A percentile compares a stretch with the other conserved stretches of the same genome.
Conservation (phyloP, 2,329 filamentous ascomycete species). For the Penicillium concentricum region DNA sequence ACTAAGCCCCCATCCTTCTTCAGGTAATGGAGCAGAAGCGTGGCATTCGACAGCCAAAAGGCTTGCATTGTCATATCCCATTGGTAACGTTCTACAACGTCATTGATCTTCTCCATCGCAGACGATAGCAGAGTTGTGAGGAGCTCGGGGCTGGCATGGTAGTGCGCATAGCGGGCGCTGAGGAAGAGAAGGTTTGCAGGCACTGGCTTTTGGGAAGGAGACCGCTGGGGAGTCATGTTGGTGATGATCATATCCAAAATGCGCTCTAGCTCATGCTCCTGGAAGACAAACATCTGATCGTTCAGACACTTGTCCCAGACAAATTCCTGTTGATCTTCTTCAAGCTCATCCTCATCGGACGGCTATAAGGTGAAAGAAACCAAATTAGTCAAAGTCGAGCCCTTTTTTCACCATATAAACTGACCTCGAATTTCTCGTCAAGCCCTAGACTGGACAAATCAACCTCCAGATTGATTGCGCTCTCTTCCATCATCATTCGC, state of each 20-base stretch:
- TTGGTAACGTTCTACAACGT: slow-evolving; percentile 90
- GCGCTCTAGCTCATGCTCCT: slow-evolving; percentile 85
- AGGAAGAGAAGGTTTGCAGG: slow-evolving; percentile 97
- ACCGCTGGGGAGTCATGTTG: slow-evolving; percentile 94
- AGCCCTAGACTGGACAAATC: slow-evolving; percentile 93
- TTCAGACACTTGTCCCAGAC: slow-evolving; percentile 92
- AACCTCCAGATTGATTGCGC: slow-evolving; percentile 92
- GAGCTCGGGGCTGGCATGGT: slow-evolving; percentile 85
- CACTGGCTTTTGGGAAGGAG: slow-evolving; percentile 94
- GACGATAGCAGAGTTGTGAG: slow-evolving; percentile 76
- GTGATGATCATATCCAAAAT: slow-evolving; percentile 96
- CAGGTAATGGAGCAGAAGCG: slow-evolving; percentile 89
- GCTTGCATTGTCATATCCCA: slow-evolving; percentile 99
- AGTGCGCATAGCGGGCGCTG: slow-evolving; percentile 92
- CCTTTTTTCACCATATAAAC: slow-evolving; percentile 23
- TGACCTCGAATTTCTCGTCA: slow-evolving; percentile 89
- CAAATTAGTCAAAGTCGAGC: background rate
- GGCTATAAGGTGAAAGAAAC: slow-evolving; percentile 35
- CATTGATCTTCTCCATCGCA: slow-evolving; percentile 94
- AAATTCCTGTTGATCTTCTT: slow-evolving; percentile 90
- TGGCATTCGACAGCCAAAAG: slow-evolving; percentile 98
- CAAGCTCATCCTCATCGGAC: slow-evolving; percentile 79
- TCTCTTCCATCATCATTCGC: slow-evolving; percentile 97
- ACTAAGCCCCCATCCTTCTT: slow-evolving; percentile 88
- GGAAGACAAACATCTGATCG: slow-evolving; percentile 99